phyloP scores from a whole-genome alignment of 208 protist species.

The Trypanosoma avium region DNA sequence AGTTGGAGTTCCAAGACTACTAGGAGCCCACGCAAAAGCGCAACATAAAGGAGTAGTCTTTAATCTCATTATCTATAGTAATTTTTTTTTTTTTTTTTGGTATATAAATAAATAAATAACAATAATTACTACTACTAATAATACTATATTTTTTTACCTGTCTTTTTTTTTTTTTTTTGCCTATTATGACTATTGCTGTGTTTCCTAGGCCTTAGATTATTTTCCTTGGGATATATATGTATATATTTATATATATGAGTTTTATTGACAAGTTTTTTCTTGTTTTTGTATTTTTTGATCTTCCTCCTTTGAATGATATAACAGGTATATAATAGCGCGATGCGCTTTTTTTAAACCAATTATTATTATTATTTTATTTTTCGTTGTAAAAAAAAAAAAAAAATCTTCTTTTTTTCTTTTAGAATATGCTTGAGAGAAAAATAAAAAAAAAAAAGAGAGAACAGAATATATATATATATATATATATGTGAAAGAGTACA shows the following conservation, averaged over 20 bases:
- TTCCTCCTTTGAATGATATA: too few species aligned
- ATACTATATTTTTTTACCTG: constrained; percentile 1
- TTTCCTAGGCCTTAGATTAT: neutral
- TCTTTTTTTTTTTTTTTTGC: constrained; percentile 18
- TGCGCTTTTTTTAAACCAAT: too few species aligned
- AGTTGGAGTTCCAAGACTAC: constrained; percentile 40
- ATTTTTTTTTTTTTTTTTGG: neutral
- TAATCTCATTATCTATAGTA: constrained; percentile 44
- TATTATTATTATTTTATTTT: too few species aligned
- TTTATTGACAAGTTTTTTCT: too few species aligned
- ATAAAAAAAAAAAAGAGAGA: neutral
- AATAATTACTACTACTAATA: neutral
- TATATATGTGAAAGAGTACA: neutral
- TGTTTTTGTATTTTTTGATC: too few species aligned
- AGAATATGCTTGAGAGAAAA: neutral
- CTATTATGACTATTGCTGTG: too few species aligned
- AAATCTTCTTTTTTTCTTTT: neutral
- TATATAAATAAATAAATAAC: neutral
- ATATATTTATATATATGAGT: constrained; percentile 12
- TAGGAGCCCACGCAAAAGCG: constrained; percentile 80
- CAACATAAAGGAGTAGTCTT: constrained; percentile 59
- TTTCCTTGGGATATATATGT: neutral
- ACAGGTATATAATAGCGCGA: too few species aligned
- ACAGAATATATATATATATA: neutral
- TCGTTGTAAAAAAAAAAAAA: neutral